phyloP scores from a whole-genome alignment of 768 basidiomycete species.

The Amanita rubescens region DNA sequence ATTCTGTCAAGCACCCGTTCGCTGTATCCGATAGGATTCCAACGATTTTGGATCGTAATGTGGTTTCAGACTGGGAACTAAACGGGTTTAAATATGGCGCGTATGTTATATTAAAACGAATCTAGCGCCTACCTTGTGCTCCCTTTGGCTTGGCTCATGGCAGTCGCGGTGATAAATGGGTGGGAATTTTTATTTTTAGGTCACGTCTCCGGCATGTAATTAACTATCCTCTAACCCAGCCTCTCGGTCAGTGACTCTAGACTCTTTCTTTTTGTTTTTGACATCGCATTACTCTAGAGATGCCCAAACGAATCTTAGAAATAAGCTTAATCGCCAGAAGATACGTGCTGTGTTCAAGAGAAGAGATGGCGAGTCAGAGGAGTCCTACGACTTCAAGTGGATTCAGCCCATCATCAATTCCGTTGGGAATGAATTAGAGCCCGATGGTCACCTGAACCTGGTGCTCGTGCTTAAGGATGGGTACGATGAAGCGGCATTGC shows the following conservation, averaged over 20 bases:
- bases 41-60: slow-evolving; percentile 29
- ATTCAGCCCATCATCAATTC: slow-evolving; percentile 9
- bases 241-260: background rate
- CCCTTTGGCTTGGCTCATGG: background rate
- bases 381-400: slow-evolving; percentile 10
- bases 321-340: slow-evolving; percentile 11
- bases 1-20: slow-evolving; percentile 39
- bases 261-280: slow-evolving; percentile 3
- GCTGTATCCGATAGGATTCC: slow-evolving; percentile 37
- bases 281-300: slow-evolving; percentile 7
- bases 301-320: slow-evolving; percentile 7
- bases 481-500: no score
- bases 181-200: background rate
- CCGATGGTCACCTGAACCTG: no score
- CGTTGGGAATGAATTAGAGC: no score
- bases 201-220: background rate
- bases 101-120: background rate
- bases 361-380: slow-evolving; percentile 10
- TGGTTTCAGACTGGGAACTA: background rate
- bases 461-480: no score
- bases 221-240: background rate
- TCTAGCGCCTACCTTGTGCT: background rate
- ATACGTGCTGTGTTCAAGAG: slow-evolving; percentile 9
- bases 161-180: background rate
- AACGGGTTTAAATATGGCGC: background rate